Conservation (phyloP, 306 rosid genomes). For the Vigna mungo region DNA sequence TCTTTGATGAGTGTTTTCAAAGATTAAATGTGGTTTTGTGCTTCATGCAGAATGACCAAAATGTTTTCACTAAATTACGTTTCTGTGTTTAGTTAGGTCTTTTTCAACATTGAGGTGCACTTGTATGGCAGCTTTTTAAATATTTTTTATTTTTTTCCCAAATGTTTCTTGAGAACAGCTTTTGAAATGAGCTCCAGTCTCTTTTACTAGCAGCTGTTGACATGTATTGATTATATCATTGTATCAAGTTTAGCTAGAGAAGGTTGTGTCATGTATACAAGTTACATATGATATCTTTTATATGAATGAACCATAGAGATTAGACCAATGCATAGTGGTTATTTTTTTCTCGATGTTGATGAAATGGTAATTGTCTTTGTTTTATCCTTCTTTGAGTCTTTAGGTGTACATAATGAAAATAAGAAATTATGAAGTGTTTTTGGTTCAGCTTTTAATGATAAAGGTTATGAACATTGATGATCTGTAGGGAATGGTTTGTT, state of each 20-base stretch:
- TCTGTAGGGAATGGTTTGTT: conserved; percentile 23
- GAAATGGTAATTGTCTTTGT: conserved; percentile 10
- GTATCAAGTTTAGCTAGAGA: conserved; percentile 9
- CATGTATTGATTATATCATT: neutral
- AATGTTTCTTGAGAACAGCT: conserved; percentile 23
- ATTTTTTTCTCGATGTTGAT: conserved; percentile 7
- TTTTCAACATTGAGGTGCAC: conserved; percentile 18
- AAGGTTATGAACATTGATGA: conserved; percentile 26
- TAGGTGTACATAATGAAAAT: neutral
- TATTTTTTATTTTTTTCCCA: neutral
- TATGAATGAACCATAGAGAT: conserved; percentile 15
- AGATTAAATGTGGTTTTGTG: conserved; percentile 17
- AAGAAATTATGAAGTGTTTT: conserved; percentile 22
- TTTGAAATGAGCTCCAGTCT: conserved; percentile 1
- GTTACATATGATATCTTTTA: neutral
- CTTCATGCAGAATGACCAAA: conserved; percentile 2
- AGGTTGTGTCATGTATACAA: conserved; percentile 15
- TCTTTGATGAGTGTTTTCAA: conserved; percentile 15
- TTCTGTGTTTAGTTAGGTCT: conserved; percentile 11
- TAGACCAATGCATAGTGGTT: conserved; percentile 13
- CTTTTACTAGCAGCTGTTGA: conserved; percentile 9
- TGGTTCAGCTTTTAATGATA: conserved; percentile 30
- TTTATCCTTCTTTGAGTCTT: conserved; percentile 25
- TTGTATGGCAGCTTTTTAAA: neutral
- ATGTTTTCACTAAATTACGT: conserved; percentile 14